Conservation (phyloP, 1,139 yeast genomes). For the Candida neerlandica region DNA sequence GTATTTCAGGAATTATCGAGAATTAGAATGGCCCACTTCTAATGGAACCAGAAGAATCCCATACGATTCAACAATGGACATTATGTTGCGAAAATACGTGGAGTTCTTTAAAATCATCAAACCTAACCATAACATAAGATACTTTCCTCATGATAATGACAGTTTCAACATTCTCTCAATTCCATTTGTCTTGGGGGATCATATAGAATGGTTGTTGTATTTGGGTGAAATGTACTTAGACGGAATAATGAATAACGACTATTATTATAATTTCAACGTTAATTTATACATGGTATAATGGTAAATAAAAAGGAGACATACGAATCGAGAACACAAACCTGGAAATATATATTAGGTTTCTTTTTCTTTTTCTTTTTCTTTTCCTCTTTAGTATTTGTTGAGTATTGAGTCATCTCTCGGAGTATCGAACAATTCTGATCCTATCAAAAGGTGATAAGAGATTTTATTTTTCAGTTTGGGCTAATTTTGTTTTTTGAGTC, state of each 20-base stretch:
- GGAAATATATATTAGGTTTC: background rate
- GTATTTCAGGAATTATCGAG: slow-evolving; percentile 11
- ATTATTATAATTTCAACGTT: slow-evolving; percentile 14
- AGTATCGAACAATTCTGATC: background rate
- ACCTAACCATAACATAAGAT: slow-evolving; percentile 6
- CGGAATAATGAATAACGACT: slow-evolving; percentile 6
- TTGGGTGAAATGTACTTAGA: slow-evolving; percentile 10
- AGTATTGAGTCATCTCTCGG: slow-evolving; percentile 2
- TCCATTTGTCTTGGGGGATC: slow-evolving; percentile 10
- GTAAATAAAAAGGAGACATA: background rate
- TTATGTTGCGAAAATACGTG: slow-evolving; percentile 14
- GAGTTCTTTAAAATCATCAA: slow-evolving; percentile 14
- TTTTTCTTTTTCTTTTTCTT: background rate
- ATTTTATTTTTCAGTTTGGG: background rate
- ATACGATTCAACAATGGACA: slow-evolving; percentile 11
- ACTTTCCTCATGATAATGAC: background rate
- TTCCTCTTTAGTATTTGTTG: background rate
- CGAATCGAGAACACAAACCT: background rate
- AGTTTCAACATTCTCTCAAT: background rate
- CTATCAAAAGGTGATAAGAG: background rate
- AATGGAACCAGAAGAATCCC: background rate
- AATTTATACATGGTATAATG: slow-evolving; percentile 12
- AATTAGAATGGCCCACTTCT: background rate
- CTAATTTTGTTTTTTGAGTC: background rate
- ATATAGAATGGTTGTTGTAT: slow-evolving; percentile 9